Base-by-base conservation (phyloP, 2,329 filamentous ascomycete species). In the Pseudocercospora musae region DNA sequence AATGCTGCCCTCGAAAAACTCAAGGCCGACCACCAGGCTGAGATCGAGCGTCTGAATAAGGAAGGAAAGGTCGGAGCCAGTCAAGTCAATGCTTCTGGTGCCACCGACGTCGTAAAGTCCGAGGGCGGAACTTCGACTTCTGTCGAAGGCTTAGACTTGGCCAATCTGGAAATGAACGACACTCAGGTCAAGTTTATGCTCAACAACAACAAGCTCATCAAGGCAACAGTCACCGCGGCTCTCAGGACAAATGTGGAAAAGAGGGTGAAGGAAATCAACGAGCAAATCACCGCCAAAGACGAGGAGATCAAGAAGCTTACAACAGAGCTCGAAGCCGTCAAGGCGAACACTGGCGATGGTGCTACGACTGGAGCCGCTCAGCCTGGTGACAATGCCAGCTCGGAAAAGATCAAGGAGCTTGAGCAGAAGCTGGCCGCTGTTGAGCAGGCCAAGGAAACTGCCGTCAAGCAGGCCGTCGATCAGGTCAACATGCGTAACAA, bases 401-500 rank as follows among this genome's bases (percentile, higher is more conserved):
- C 18, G n/a, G 52, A 54, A 23, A 54, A 54, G 52, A 40, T 54
- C 52, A 54, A 54, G 15, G 52, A 54, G 7, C 64, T 73, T 40
- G 67, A 68, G 49, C 63, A 44, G 6, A 66, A 73, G 60, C 66
- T 73, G 25, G 72, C 71, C 27, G 63, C 60, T 6, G 68, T 67
- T 2, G 66, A 71, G 48, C 64, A 69, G 48, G 72, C 72, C 27
- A 73, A 71, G 55, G 72, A 73, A 58, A 62, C 70, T 15, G 71
- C 70, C 37, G 72, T 81, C 58, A 81, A 80, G 65, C 67, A 72
- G 15, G 71, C 70, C 9, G 60, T 68, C 23, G 61, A 70, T 20
- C 64, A 70, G 25, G 70, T 71, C 11, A 70, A 73, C 56, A 72
- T 85, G 58, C 85, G 85, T 1, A 80, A 91, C 54, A 90, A 89